Conservation (phyloP, 116 monocot genomes). For the Posidonia oceanica region DNA sequence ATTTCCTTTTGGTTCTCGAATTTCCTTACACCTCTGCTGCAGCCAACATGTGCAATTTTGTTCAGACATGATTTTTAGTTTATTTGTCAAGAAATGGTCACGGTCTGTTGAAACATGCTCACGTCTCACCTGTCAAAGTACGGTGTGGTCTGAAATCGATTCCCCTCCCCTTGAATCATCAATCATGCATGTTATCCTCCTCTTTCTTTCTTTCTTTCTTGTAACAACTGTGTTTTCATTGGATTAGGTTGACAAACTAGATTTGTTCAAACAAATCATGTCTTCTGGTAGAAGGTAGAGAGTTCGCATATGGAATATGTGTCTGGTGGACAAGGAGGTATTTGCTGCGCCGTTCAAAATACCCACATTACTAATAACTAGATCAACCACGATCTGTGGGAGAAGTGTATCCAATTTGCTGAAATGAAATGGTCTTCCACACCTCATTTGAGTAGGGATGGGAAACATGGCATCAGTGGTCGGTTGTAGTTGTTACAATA, state of each 20-base stretch:
- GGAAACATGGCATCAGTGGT: constrained; percentile 1
- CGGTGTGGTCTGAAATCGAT: too few species aligned
- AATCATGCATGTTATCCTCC: too few species aligned
- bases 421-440: not conserved
- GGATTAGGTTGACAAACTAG: not conserved
- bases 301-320: not conserved
- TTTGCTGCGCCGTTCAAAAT: not conserved
- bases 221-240: not conserved
- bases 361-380: not conserved
- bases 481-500: not conserved
- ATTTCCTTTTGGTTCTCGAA: too few species aligned
- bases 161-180: too few species aligned
- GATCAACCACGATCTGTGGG: not conserved
- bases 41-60: too few species aligned
- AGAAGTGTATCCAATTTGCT: not conserved
- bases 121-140: too few species aligned
- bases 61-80: too few species aligned
- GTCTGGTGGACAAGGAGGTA: constrained; percentile 4
- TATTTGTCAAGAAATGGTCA: too few species aligned
- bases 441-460: not conserved
- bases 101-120: too few species aligned
- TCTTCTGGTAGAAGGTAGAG: not conserved
- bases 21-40: too few species aligned
- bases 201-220: too few species aligned
- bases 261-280: not conserved